Conservation (phyloP, 1,139 yeast species). For the Lodderomyces parapsilosis region DNA sequence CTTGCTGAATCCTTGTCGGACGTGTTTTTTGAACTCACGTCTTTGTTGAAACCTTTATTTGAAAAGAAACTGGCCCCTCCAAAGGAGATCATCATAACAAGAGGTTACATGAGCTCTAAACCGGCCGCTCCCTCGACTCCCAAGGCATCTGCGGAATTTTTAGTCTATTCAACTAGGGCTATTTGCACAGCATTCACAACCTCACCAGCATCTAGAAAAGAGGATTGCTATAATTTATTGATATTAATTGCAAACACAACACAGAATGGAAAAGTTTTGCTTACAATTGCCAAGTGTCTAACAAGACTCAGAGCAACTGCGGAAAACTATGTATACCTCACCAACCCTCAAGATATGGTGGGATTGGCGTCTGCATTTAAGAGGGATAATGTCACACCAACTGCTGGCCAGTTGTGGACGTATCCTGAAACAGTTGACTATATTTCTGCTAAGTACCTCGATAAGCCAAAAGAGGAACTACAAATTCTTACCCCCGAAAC, state of each 20-base stretch:
- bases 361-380: constrained; percentile 63
- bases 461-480: constrained; percentile 26
- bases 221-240: constrained; percentile 27
- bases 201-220: constrained; percentile 28
- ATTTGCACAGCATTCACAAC: constrained; percentile 33
- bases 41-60: constrained; percentile 16
- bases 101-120: constrained; percentile 5
- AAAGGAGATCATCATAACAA: constrained; percentile 4
- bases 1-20: constrained; percentile 23
- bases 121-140: constrained; percentile 18
- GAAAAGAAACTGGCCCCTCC: constrained; percentile 5
- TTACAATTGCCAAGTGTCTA: constrained; percentile 53
- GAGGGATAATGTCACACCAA: constrained; percentile 35
- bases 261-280: constrained; percentile 32
- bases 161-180: constrained; percentile 28
- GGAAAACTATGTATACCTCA: constrained; percentile 46
- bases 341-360: constrained; percentile 61
- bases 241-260: constrained; percentile 23
- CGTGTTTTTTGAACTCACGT: constrained; percentile 22
- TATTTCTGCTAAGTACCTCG: constrained; percentile 43
- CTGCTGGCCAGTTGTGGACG: constrained; percentile 42
- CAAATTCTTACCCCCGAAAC: constrained; percentile 8
- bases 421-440: constrained; percentile 58
- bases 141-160: constrained; percentile 14
- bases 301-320: constrained; percentile 55